These are phyloP conservation scores for Sugiyamaella boreocaroliniensis DNA, from an alignment of 805 yeast genomes.

Conservation along the genomic window DNA sequence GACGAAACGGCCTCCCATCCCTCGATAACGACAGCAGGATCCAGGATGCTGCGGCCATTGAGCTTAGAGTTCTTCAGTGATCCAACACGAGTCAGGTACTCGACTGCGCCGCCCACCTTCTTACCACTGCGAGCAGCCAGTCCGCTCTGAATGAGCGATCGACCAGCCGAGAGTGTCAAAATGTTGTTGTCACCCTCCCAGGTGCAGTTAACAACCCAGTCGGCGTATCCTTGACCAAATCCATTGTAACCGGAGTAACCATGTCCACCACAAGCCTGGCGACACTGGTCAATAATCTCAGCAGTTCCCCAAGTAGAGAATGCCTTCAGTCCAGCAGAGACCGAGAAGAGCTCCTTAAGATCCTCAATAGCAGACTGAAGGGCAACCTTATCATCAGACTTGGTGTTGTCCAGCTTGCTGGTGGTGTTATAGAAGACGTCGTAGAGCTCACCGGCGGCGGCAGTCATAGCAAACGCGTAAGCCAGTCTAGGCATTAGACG, in stretches of 20 bases:
- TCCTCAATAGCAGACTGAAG: constrained; percentile 45
- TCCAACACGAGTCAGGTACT: constrained; percentile 32
- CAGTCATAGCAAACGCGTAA: constrained; percentile 65
- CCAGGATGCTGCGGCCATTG: constrained; percentile 19
- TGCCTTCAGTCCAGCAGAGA: constrained; percentile 82
- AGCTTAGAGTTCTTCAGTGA: constrained; percentile 11
- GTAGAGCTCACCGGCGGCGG: constrained; percentile 60
- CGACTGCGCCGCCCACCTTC: constrained; percentile 40
- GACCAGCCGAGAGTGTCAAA: constrained; percentile 75
- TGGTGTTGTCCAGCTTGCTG: constrained; percentile 38
- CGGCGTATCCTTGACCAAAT: constrained; percentile 79
- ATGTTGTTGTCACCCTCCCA: constrained; percentile 97
- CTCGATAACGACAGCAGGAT: constrained; percentile 22
- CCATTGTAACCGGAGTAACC: constrained; percentile 89
- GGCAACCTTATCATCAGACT: constrained; percentile 41
- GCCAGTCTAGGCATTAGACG: constrained; percentile 78
- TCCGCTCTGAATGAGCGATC: constrained; percentile 55
- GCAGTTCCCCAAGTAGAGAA: constrained; percentile 84
- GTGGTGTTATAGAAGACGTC: constrained; percentile 38
- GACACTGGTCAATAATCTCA: constrained; percentile 72
- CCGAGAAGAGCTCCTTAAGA: constrained; percentile 71
- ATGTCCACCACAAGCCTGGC: constrained; percentile 95
- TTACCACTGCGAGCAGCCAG: constrained; percentile 37
- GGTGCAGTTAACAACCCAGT: constrained; percentile 96
- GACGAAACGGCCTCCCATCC: constrained; percentile 35